Evolutionary conservation across 129 eudicot genomes (phyloP).

Genomic region (Chrysanthemum seticuspe): DNA sequence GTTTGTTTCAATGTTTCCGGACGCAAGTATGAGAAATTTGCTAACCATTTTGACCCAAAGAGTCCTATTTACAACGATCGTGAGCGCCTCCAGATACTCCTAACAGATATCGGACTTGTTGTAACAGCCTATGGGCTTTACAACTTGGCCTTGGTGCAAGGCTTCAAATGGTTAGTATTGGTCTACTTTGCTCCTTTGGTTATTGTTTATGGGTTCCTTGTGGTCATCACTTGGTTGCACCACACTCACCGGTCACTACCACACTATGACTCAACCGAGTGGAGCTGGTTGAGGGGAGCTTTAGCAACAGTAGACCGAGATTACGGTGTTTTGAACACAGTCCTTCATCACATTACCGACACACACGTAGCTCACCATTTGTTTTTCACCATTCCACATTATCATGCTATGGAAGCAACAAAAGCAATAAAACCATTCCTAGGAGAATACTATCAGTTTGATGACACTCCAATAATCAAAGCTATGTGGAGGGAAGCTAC

Average conservation of each 20-base stretch:
- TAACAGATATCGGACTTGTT: background rate
- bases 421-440: background rate
- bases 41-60: background rate
- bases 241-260: constrained; percentile 6
- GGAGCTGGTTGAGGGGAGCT: too few relatives aligned
- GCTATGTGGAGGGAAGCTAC: constrained; percentile 3
- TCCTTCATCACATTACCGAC: too few relatives aligned
- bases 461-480: constrained; percentile 7
- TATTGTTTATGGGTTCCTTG: constrained; percentile 3
- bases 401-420: constrained; percentile 11
- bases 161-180: background rate
- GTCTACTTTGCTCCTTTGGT: constrained; percentile 6
- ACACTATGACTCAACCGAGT: too few relatives aligned
- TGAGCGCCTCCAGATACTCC: background rate
- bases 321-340: too few relatives aligned
- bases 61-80: constrained; percentile 1
- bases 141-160: background rate
- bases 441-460: constrained; percentile 11
- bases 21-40: background rate
- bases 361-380: background rate
- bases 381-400: background rate
- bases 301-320: too few relatives aligned
- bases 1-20: constrained; percentile 1
- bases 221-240: background rate
- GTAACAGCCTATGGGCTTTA: background rate